Base-by-base conservation (phyloP, 2,329 filamentous ascomycete species). In the Pseudocercospora eumusae region DNA sequence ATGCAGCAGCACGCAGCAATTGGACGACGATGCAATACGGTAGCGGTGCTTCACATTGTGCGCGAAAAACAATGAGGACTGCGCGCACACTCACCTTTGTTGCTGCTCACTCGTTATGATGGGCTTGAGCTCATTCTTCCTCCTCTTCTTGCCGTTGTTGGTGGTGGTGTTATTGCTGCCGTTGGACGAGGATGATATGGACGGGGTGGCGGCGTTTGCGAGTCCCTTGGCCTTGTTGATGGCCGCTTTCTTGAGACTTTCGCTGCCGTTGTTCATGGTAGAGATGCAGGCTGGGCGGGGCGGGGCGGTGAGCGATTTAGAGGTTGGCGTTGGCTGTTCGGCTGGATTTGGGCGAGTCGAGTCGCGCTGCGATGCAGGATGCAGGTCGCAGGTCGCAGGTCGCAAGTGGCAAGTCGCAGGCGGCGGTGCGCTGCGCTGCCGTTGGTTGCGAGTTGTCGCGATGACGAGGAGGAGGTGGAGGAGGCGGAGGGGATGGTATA, bases 121-220 rank as follows among this genome's bases (percentile, higher is more conserved):
- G 71, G 89, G 89, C 78, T 90, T 90, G 68, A 90, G 79, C 66
- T 82, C 80, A 58, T 83, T 83, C 82, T 91, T 91, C 81, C 88
- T 88, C 73, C 88, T 84, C 82, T 91, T 91, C 82, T 90, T 91
- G 66, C 80, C 82, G 62, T 68, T 70, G 57, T 6, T 25, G 6
- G 3, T 25, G 6, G 3, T 25, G 23, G 3, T 25, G 23, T 25
- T 25, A 6, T 63, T 67, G 58, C 64, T 57, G 27, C 53, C 57
- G 56, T 61, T 57, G 55, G 27, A 62, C 40, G 50, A 21, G 27
- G 53, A 44, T n/a, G 59, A 33, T 40, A 40, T 40, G 10, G 36
- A 40, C 7, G 59, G 27, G 11, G 54, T 28, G n/a, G 59, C 33
- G 58, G 81, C 83, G 78, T 84, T 80, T 64, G 84, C 84, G 74